Evolutionary conservation across 2,329 filamentous ascomycete genomes (phyloP).

Genomic region (Cytospora schulzeri): DNA sequence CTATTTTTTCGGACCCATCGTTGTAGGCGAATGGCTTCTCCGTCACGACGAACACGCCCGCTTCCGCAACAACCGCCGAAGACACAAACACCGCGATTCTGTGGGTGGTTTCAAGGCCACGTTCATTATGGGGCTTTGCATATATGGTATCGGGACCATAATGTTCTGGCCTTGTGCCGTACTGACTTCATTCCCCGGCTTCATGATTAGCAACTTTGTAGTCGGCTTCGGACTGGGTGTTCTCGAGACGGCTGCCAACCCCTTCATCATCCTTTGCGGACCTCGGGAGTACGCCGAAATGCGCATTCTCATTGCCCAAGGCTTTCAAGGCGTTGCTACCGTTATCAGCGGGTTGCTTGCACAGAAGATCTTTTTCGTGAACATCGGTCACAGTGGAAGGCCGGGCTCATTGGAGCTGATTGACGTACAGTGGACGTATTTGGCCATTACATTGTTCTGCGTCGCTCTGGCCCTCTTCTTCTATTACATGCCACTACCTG

Average conservation of each 20-base stretch:
- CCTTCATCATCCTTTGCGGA: conserved; percentile 72
- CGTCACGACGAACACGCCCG: conserved; percentile 65
- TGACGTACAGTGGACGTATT: conserved; percentile 82
- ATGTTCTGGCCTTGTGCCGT: conserved; percentile 85
- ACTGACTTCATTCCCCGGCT: conserved; percentile 73
- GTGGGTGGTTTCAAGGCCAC: conserved; percentile 75
- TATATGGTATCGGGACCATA: conserved; percentile 77
- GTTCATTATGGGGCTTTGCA: conserved; percentile 74
- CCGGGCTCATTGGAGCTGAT: conserved; percentile 57
- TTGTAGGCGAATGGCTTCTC: conserved; percentile 71
- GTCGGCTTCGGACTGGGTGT: conserved; percentile 77
- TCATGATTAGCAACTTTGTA: conserved; percentile 73
- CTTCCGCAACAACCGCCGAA: conserved; percentile 40
- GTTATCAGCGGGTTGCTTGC: conserved; percentile 74
- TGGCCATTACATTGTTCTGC: conserved; percentile 77
- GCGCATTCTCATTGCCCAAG: conserved; percentile 74
- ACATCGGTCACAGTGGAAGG: conserved; percentile 45
- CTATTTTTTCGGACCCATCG: conserved; percentile 70
- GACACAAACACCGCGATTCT: conserved; percentile 41
- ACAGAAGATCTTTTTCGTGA: conserved; percentile 71
- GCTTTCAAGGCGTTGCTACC: conserved; percentile 73
- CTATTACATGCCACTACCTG: conserved; percentile 68
- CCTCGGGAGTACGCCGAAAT: conserved; percentile 73
- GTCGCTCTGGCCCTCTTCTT: conserved; percentile 70
- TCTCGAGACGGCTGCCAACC: conserved; percentile 80